Percentiles rank a stretch among this genome's conserved stretches.
Evolutionary conservation across 2,329 filamentous ascomycete species (phyloP).

Genomic region (Botrytis fabae): DNA sequence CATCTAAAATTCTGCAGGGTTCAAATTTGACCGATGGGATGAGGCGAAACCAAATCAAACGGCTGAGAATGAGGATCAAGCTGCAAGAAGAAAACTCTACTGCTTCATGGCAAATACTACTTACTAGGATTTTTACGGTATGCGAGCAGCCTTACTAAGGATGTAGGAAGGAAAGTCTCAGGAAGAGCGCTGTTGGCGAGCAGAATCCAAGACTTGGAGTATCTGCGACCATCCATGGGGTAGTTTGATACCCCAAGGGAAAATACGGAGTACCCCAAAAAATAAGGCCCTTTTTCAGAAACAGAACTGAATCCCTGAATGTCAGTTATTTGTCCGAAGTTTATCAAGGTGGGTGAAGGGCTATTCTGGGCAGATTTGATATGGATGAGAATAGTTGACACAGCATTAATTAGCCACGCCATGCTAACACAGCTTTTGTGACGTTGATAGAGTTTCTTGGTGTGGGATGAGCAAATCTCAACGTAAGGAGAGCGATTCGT

Average conservation of each 20-base stretch:
- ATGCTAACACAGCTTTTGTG: neutral
- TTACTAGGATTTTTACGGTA: slow-evolving; percentile 8
- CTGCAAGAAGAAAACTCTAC: slow-evolving; percentile 8
- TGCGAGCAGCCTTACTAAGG: neutral
- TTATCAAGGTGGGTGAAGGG: slow-evolving; percentile 8
- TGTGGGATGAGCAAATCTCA: neutral
- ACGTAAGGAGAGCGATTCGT: neutral
- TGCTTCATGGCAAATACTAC: neutral
- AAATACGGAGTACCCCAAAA: slow-evolving; percentile 19
- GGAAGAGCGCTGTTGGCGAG: slow-evolving; percentile 1
- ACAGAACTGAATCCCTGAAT: neutral
- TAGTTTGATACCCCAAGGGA: slow-evolving; percentile 11
- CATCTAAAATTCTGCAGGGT: neutral
- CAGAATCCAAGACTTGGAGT: slow-evolving; percentile 5
- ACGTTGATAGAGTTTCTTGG: neutral
- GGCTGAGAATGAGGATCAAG: neutral
- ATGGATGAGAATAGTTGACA: neutral
- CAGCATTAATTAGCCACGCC: neutral
- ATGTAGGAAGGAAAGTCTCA: neutral
- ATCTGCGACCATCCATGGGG: slow-evolving; percentile 6
- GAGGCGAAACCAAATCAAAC: slow-evolving; percentile 13
- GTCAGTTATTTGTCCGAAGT: slow-evolving; percentile 13
- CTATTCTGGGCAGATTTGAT: neutral
- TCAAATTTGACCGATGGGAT: slow-evolving; percentile 12
- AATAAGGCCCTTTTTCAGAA: slow-evolving; percentile 12